Percentiles rank a stretch among this genome's conserved stretches.
phyloP scores from a whole-genome alignment of 139 green algal genomes.

The Chlamydomonas schloesseri region DNA sequence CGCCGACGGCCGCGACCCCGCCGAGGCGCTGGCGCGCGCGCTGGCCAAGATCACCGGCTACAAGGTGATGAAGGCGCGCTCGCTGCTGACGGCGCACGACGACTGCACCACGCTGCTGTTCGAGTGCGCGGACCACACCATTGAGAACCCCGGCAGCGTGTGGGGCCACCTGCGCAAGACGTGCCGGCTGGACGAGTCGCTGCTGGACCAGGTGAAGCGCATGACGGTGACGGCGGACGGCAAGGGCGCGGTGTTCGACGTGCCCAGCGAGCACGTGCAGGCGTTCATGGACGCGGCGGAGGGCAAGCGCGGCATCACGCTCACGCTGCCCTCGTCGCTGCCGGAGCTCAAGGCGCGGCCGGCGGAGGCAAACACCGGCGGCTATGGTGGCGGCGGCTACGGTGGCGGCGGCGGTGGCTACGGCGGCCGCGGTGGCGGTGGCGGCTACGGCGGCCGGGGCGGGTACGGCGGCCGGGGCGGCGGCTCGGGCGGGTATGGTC shows the following conservation, averaged over 20 bases:
- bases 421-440: not conserved
- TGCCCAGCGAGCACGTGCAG: constrained; percentile 73
- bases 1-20: constrained; percentile 50
- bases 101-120: constrained; percentile 85
- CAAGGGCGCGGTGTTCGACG: constrained; percentile 92
- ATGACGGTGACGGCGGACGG: constrained; percentile 89
- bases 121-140: constrained; percentile 20
- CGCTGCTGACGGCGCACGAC: constrained; percentile 90
- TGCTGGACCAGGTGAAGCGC: constrained; percentile 79
- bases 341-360: constrained; percentile 73
- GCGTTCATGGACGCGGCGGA: constrained; percentile 64
- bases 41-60: constrained; percentile 92
- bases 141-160: constrained; percentile 69
- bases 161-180: constrained; percentile 77
- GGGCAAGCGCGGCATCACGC: constrained; percentile 31
- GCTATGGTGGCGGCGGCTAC: constrained; percentile 17
- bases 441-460: not conserved
- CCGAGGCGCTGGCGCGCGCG: constrained; percentile 85
- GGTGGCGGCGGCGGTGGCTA: constrained; percentile 37
- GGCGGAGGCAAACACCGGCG: constrained; percentile 13
- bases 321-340: constrained; percentile 61
- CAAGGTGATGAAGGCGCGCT: constrained; percentile 74
- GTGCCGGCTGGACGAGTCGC: constrained; percentile 43
- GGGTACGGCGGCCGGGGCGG: not conserved
- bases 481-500: not conserved